Evolutionary conservation across 2,329 filamentous ascomycete species (phyloP).

Genomic region (Colletotrichum trifolii): DNA sequence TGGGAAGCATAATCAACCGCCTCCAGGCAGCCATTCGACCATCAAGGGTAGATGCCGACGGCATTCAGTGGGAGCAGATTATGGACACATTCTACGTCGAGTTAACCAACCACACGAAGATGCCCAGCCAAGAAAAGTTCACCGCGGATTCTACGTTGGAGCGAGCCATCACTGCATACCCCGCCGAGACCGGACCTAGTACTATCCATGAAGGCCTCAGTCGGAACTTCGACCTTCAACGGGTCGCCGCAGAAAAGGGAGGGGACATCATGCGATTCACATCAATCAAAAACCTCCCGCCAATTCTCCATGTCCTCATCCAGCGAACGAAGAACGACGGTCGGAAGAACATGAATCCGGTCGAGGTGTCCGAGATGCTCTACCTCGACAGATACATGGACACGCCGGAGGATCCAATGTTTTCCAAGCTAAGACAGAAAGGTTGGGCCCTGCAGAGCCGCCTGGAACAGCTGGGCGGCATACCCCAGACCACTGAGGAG

Average conservation of each 20-base stretch:
- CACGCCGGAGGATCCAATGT: slow-evolving; percentile 66
- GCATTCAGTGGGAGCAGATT: slow-evolving; percentile 84
- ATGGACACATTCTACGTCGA: slow-evolving; percentile 76
- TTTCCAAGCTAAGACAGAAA: slow-evolving; percentile 73
- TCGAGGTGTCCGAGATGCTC: slow-evolving; percentile 83
- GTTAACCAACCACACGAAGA: slow-evolving; percentile 69
- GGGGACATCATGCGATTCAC: slow-evolving; percentile 73
- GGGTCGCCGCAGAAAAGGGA: slow-evolving; percentile 54
- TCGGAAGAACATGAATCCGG: slow-evolving; percentile 80
- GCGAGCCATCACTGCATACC: slow-evolving; percentile 70
- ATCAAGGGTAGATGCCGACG: slow-evolving; percentile 69
- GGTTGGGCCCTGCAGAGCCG: slow-evolving; percentile 80
- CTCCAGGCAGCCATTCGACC: slow-evolving; percentile 89
- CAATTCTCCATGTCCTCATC: slow-evolving; percentile 89
- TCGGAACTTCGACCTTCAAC: slow-evolving; percentile 83
- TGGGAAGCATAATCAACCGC: slow-evolving; percentile 90
- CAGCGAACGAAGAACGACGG: slow-evolving; percentile 82
- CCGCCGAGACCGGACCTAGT: slow-evolving; percentile 58
- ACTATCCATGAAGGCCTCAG: slow-evolving; percentile 88
- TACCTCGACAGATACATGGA: slow-evolving; percentile 92
- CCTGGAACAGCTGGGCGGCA: slow-evolving; percentile 60
- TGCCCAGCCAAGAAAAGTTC: slow-evolving; percentile 53
- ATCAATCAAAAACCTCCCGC: slow-evolving; percentile 80
- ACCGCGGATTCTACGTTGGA: slow-evolving; percentile 62
- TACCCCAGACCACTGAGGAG: slow-evolving; percentile 10